These are phyloP conservation scores for Chalaropsis ovoidea DNA, from an alignment of 2,329 filamentous ascomycete species.

Conservation along the genomic window DNA sequence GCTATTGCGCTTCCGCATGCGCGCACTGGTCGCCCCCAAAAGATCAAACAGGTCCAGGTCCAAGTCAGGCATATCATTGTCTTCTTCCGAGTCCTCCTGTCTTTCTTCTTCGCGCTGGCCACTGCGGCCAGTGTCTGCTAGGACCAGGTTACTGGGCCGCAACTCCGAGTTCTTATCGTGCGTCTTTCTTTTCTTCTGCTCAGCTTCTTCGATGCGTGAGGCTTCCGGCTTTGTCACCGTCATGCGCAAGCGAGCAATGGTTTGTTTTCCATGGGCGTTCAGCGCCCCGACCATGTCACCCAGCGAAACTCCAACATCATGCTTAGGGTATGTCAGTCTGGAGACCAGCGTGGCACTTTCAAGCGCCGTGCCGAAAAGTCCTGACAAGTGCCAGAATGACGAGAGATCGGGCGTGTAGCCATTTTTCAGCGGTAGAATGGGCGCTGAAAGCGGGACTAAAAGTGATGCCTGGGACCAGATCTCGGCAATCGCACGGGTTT, in stretches of 20 bases:
- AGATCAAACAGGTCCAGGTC: constrained; percentile 27
- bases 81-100: constrained; percentile 26
- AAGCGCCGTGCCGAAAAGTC: constrained; percentile 62
- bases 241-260: constrained; percentile 64
- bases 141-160: not conserved
- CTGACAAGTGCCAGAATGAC: constrained; percentile 72
- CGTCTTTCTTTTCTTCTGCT: constrained; percentile 2
- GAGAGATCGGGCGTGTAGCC: constrained; percentile 42
- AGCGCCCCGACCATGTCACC: constrained; percentile 55
- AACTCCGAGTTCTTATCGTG: not conserved
- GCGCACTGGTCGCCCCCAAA: constrained; percentile 1
- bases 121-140: not conserved
- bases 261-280: constrained; percentile 68
- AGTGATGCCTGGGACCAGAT: constrained; percentile 63
- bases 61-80: constrained; percentile 28
- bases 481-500: constrained; percentile 59
- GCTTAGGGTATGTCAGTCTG: constrained; percentile 46
- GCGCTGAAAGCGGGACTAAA: constrained; percentile 62
- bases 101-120: constrained; percentile 1
- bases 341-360: constrained; percentile 72
- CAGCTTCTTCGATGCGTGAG: not conserved
- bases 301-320: constrained; percentile 40
- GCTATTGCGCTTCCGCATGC: constrained; percentile 13
- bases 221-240: constrained; percentile 36
- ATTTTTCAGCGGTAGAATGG: constrained; percentile 44